A percentile compares a stretch with the other conserved stretches of the same genome.
Conservation (phyloP, 768 basidiomycete genomes). For the Lepiota subincarnata region DNA sequence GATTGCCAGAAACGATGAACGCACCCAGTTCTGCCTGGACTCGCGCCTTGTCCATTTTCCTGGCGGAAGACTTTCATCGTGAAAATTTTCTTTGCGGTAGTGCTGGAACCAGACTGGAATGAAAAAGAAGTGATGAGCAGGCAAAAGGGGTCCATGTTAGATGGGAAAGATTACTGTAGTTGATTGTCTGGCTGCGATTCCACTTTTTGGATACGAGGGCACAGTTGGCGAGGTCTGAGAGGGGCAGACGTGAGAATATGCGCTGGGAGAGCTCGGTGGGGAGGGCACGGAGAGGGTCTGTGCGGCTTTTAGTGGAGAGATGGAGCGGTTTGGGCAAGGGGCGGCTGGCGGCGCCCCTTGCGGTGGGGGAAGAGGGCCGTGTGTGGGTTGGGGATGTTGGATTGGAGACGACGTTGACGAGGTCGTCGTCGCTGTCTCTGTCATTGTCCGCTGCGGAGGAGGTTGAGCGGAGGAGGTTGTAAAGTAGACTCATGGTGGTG, state of each 20-base stretch:
- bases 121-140: conserved; percentile 6
- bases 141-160: not conserved
- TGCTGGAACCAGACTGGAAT: conserved; percentile 88
- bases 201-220: conserved; percentile 83
- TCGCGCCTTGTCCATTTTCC: conserved; percentile 92
- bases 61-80: conserved; percentile 70
- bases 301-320: conserved; percentile 31
- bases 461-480: conserved; percentile 63
- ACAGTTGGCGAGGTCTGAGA: conserved; percentile 70
- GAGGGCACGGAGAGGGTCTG: conserved; percentile 65
- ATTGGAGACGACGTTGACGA: conserved; percentile 67
- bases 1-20: too few relatives aligned
- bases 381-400: conserved; percentile 69
- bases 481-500: conserved; percentile 57
- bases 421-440: conserved; percentile 62
- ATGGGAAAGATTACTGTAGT: conserved; percentile 64
- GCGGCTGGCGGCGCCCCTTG: conserved; percentile 32
- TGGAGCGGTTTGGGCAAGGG: conserved; percentile 43
- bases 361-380: conserved; percentile 52
- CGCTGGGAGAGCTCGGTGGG: conserved; percentile 81
- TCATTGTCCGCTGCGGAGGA: conserved; percentile 31
- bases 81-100: conserved; percentile 83
- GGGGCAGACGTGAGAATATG: conserved; percentile 61
- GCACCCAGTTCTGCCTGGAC: conserved; percentile 90
- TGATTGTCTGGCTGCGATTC: conserved; percentile 84